A percentile compares a stretch with the other conserved stretches of the same genome.
Evolutionary conservation across 2,329 filamentous ascomycete genomes (phyloP).

Genomic region (Nothophaeocryptopus gaeumannii): DNA sequence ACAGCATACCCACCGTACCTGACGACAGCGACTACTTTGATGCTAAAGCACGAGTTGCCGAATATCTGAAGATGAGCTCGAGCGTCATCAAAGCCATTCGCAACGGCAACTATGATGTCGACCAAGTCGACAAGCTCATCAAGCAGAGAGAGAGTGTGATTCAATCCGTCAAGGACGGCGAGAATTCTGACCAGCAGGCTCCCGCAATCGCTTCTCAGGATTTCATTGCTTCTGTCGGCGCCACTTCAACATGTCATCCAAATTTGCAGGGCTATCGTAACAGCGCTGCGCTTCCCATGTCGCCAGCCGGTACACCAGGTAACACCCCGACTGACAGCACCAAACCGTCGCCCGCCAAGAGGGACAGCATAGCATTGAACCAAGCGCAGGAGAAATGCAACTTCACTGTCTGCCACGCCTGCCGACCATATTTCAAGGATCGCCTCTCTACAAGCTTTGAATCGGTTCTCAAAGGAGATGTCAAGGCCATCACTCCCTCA

Average conservation of each 20-base stretch:
- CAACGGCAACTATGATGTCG: constrained; percentile 42
- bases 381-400: constrained; percentile 35
- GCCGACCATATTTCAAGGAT: constrained; percentile 50
- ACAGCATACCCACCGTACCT: constrained; percentile 12
- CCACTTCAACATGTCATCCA: not conserved
- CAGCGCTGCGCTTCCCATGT: constrained; percentile 4
- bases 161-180: constrained; percentile 22
- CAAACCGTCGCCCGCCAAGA: constrained; percentile 11
- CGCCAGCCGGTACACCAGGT: constrained; percentile 6
- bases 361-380: constrained; percentile 8
- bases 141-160: constrained; percentile 42
- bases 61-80: constrained; percentile 36
- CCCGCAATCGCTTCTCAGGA: constrained; percentile 8
- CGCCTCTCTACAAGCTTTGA: constrained; percentile 47
- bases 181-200: not conserved
- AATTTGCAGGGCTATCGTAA: too few relatives aligned
- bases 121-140: constrained; percentile 42
- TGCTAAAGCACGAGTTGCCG: constrained; percentile 24
- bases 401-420: constrained; percentile 50
- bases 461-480: constrained; percentile 39
- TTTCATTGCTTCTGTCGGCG: constrained; percentile 29
- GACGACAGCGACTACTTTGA: constrained; percentile 24
- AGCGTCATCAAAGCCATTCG: constrained; percentile 44
- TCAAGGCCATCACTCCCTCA: constrained; percentile 33
- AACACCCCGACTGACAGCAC: constrained; percentile 10